These are phyloP conservation scores for Dendryphion nanum DNA, from an alignment of 2,329 filamentous ascomycete species.

Conservation along the genomic window DNA sequence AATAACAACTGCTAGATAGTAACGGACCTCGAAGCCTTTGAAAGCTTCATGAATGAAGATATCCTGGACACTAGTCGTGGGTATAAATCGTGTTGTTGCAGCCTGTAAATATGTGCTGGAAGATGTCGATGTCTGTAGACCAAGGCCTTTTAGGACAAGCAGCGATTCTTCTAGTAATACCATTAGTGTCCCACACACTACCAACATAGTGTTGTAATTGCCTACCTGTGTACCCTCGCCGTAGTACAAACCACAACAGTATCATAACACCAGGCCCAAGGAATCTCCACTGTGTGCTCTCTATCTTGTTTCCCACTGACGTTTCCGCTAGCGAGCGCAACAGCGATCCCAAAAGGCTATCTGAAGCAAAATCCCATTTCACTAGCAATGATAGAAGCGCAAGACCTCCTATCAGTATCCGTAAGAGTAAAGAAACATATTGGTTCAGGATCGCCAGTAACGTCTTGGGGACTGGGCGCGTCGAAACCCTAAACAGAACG, in stretches of 20 bases:
- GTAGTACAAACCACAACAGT: conserved; percentile 46
- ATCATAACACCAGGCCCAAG: conserved; percentile 40
- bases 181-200: conserved; percentile 68
- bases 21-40: conserved; percentile 83
- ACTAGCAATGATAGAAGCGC: conserved; percentile 39
- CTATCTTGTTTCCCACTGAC: conserved; percentile 34
- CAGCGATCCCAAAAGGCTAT: conserved; percentile 4
- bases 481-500: conserved; percentile 89
- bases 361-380: conserved; percentile 19
- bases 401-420: conserved; percentile 43
- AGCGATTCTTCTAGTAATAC: conserved; percentile 69
- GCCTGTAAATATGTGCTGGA: conserved; percentile 20
- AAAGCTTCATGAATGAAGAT: conserved; percentile 96
- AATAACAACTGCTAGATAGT: conserved; percentile 87
- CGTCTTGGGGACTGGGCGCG: conserved; percentile 57
- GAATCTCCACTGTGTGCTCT: conserved; percentile 43
- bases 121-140: conserved; percentile 80
- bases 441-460: conserved; percentile 47
- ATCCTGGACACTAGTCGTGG: conserved; percentile 87
- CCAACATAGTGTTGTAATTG: neutral
- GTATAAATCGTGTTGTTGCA: conserved; percentile 64
- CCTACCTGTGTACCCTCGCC: conserved; percentile 52
- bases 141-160: conserved; percentile 82
- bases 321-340: conserved; percentile 9
- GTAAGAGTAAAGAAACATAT: conserved; percentile 45